Evolutionary conservation across 345 rosid genomes (phyloP).

Genomic region (Abelmoschus esculentus): DNA sequence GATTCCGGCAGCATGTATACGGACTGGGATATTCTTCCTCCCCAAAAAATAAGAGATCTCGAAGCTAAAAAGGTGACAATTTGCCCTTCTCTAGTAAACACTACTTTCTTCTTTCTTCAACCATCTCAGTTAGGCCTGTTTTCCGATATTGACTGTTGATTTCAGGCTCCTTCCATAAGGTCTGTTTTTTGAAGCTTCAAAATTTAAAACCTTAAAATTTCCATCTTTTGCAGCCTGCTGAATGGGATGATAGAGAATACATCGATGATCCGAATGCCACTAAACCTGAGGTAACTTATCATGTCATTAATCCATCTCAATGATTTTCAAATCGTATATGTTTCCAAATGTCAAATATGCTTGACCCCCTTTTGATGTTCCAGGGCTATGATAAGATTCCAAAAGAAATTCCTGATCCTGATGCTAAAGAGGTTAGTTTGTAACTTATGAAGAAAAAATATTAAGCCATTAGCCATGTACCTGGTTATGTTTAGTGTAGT

Average conservation of each 20-base stretch:
- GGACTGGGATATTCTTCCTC: slow-evolving; percentile 95
- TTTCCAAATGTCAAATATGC: background rate
- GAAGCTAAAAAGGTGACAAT: slow-evolving; percentile 67
- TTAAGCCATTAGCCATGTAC: background rate
- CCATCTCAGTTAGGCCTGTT: too few species aligned
- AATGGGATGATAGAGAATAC: slow-evolving; percentile 89
- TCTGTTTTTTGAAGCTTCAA: background rate
- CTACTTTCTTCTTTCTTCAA: too few species aligned
- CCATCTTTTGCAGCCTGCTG: slow-evolving; percentile 50
- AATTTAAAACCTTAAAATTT: background rate
- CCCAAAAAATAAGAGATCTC: slow-evolving; percentile 56
- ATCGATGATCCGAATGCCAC: slow-evolving; percentile 69
- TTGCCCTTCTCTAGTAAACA: too few species aligned
- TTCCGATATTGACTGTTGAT: too few species aligned
- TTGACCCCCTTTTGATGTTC: slow-evolving; percentile 8
- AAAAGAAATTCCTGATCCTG: slow-evolving; percentile 51
- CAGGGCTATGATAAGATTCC: slow-evolving; percentile 62
- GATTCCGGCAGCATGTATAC: slow-evolving; percentile 86
- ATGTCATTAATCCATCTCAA: background rate
- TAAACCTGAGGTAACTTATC: slow-evolving; percentile 59
- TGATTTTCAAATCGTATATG: background rate
- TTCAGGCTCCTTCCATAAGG: too few species aligned
- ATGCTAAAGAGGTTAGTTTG: slow-evolving; percentile 46
- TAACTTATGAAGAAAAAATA: background rate
- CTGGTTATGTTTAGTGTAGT: too few species aligned